Percentiles rank a stretch among this genome's conserved stretches.
Evolutionary conservation across 1,284 basidiomycete genomes (phyloP).

Genomic region (Trametes pubescens): DNA sequence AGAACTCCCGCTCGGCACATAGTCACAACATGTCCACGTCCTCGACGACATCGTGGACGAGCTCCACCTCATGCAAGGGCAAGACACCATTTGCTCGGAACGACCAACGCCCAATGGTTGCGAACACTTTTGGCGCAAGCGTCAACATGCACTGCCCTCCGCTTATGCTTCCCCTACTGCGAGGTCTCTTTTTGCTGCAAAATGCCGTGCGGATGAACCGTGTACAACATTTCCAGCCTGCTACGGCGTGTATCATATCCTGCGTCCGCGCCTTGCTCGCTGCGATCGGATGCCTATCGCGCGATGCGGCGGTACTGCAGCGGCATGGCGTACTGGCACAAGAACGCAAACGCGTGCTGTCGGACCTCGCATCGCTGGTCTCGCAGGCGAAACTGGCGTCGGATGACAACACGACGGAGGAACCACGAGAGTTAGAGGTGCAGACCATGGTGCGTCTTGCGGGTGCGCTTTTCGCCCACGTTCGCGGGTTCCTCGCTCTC

Average conservation of each 20-base stretch:
- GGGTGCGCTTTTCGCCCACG: conserved; percentile 77
- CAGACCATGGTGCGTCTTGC: conserved; percentile 78
- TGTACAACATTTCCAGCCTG: conserved; percentile 83
- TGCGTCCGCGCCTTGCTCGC: conserved; percentile 92
- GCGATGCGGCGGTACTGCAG: conserved; percentile 80
- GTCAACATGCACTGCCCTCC: conserved; percentile 72
- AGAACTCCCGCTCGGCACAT: conserved; percentile 46
- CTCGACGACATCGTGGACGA: conserved; percentile 65
- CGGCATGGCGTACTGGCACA: conserved; percentile 73
- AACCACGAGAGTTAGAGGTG: conserved; percentile 63
- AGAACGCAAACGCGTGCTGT: conserved; percentile 85
- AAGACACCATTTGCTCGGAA: conserved; percentile 43
- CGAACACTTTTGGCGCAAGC: conserved; percentile 53
- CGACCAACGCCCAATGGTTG: conserved; percentile 55
- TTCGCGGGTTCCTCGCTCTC: conserved; percentile 74
- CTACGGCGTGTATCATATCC: conserved; percentile 91
- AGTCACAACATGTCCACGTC: conserved; percentile 56
- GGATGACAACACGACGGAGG: conserved; percentile 57
- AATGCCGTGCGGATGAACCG: conserved; percentile 83
- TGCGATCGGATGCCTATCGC: conserved; percentile 86
- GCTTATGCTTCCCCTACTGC: conserved; percentile 80
- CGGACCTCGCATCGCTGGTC: conserved; percentile 86
- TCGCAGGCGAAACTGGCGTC: conserved; percentile 85
- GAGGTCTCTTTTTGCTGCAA: conserved; percentile 87
- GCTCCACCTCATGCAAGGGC: conserved; percentile 46